phyloP scores from a whole-genome alignment of 2,329 filamentous ascomycete genomes.

The Clarireedia hainanense region DNA sequence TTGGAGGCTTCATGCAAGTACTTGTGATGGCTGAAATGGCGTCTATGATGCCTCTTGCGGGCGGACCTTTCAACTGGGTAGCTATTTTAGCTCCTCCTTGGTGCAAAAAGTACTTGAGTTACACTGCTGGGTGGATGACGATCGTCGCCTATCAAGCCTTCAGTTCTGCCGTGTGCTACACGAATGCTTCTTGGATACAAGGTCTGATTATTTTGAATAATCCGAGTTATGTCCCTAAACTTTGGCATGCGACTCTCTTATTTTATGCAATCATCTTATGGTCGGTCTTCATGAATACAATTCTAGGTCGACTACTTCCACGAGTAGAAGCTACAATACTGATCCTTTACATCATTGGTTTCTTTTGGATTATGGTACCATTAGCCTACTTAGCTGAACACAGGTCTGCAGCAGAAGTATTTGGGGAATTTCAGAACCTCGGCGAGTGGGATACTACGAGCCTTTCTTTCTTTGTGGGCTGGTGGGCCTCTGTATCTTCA shows the following conservation, averaged over 20 bases:
- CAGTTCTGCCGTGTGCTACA: not conserved
- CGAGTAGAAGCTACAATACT: not conserved
- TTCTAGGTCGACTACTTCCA: slow-evolving; percentile 2
- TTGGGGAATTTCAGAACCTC: not conserved
- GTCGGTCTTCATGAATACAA: slow-evolving; percentile 1
- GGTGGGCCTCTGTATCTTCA: not conserved
- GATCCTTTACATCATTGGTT: slow-evolving; percentile 6
- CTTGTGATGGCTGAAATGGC: slow-evolving; percentile 4
- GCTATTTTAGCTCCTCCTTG: slow-evolving; percentile 3
- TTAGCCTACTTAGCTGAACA: slow-evolving; percentile 2
- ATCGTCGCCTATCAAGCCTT: not conserved
- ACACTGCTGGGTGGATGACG: slow-evolving; percentile 2
- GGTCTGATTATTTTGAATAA: not conserved
- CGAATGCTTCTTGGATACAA: not conserved
- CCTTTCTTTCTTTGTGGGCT: slow-evolving; percentile 4
- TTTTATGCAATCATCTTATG: not conserved
- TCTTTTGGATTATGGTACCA: slow-evolving; percentile 5
- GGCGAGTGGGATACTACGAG: slow-evolving; percentile 1
- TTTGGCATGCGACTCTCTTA: not conserved
- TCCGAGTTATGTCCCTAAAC: not conserved
- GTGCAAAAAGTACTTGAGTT: slow-evolving; percentile 4
- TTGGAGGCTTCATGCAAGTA: not conserved
- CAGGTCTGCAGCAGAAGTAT: not conserved
- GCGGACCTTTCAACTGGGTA: slow-evolving; percentile 9
- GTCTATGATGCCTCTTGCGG: slow-evolving; percentile 7